Conservation (phyloP, 2,329 filamentous ascomycete species). For the Berkeleyomyces basicola region DNA sequence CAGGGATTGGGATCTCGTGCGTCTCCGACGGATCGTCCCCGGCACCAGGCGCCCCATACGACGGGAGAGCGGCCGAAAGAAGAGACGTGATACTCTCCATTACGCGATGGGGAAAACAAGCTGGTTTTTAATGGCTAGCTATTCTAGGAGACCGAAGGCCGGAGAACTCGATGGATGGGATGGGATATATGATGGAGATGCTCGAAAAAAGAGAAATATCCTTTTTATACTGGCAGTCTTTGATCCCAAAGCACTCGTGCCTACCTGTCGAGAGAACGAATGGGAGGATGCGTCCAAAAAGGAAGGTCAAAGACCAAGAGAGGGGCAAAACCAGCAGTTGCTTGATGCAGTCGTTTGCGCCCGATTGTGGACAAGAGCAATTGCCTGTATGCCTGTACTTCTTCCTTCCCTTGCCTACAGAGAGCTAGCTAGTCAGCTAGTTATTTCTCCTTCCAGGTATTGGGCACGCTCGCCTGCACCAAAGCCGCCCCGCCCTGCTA, state of each 20-base stretch:
- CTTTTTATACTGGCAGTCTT: too few relatives aligned
- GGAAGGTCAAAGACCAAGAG: not conserved
- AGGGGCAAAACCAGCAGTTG: too few relatives aligned
- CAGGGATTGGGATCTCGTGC: conserved; percentile 36
- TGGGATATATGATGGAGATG: not conserved
- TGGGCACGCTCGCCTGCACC: too few relatives aligned
- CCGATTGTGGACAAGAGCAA: too few relatives aligned
- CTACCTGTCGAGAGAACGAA: too few relatives aligned
- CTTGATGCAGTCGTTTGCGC: too few relatives aligned
- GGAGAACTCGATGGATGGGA: not conserved
- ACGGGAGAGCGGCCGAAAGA: not conserved
- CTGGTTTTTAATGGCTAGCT: not conserved
- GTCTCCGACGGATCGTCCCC: conserved; percentile 6
- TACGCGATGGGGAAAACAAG: not conserved
- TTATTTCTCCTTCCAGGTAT: too few relatives aligned
- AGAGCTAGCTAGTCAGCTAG: too few relatives aligned
- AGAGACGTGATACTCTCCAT: conserved; percentile 4
- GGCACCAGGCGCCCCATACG: not conserved
- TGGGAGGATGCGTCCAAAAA: not conserved
- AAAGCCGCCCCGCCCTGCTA: not conserved
- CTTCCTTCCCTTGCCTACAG: too few relatives aligned
- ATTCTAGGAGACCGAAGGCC: not conserved
- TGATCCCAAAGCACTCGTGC: too few relatives aligned
- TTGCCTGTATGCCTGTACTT: too few relatives aligned
- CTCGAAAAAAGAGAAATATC: not conserved